Evolutionary conservation across 306 rosid genomes (phyloP), one percentile per base, ranked within the genome.

Genomic region (Cicer bijugum): DNA sequence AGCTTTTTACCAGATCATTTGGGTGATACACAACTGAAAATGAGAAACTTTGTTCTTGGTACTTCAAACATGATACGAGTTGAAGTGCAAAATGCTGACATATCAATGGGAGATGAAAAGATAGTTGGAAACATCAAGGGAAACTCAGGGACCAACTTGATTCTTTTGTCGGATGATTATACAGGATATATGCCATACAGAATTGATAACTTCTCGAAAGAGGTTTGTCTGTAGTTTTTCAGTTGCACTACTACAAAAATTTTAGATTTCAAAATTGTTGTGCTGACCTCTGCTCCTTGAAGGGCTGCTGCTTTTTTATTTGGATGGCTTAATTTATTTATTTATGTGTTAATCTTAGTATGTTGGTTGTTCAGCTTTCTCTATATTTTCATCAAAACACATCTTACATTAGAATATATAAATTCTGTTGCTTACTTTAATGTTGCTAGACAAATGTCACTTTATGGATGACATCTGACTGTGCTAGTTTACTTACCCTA

Each of bases 161-260:
- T 93, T 86, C 97, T 93, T 57, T 79, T 93, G 70, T 93, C 98
- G 12, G 96, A 93, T 87, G 98, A 93, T 81, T 88, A 91, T 76
- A 91, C 96, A 2, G 97, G 97, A 60, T 93, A 91, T 79, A 89
- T 93, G 97, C 98, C 98, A 35, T 93, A 91, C 93, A 88, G 96
- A 87, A 84, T 93, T 75, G 97, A 93, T 84, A 93, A 93, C 76
- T 93, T 93, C 81, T 83, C 98, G 0, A 91, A 79, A 73, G 98
- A 93, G 98, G 98, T 93, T 56, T 76, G 97, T 82, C 66, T 72
- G 43, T 82, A 72, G 48, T 68, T 67, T 71, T 51, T 39, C 53
- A 60, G 62, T 37, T 71, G 46, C 59, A 53, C 60, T 59, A 17
- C 39, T 5, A 19, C 44, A 58, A 53, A 79, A 12, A 43, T 69